Conservation (phyloP, 176 grass and related monocot genomes). For the Phoenix dactylifera region DNA sequence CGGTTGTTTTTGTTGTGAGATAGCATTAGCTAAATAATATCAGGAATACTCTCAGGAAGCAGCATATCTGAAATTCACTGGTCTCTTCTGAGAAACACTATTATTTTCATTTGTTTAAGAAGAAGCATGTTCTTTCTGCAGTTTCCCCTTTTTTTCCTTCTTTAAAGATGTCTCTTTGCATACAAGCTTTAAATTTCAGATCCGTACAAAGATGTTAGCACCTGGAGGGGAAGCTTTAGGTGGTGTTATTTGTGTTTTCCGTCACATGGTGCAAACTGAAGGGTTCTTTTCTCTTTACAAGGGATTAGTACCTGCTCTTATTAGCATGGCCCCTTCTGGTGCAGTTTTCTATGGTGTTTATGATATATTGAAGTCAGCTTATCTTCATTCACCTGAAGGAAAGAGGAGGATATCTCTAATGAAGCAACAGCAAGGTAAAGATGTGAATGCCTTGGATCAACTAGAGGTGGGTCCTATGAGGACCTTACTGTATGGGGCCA, state of each 20-base stretch:
- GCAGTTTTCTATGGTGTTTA: background rate
- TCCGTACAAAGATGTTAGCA: conserved; percentile 89
- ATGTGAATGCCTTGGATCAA: conserved; percentile 77
- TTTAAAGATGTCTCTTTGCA: background rate
- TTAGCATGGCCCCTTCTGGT: background rate
- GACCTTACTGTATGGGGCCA: conserved; percentile 82
- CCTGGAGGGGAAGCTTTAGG: conserved; percentile 92
- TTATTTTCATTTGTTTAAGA: too few relatives aligned
- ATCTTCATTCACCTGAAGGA: background rate
- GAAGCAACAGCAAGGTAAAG: conserved; percentile 35
- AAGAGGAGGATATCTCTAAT: background rate
- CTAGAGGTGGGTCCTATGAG: conserved; percentile 69
- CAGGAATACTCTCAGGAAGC: too few relatives aligned
- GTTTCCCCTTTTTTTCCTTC: background rate
- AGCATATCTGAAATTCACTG: too few relatives aligned
- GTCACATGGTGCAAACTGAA: background rate
- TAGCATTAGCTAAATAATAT: too few relatives aligned
- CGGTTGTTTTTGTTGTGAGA: too few relatives aligned
- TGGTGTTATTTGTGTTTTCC: conserved; percentile 36
- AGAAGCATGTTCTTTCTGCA: too few relatives aligned
- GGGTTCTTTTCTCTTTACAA: background rate
- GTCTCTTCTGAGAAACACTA: too few relatives aligned
- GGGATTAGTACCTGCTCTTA: background rate
- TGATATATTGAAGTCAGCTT: background rate
- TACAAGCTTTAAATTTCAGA: conserved; percentile 49